Percentiles rank a stretch among this genome's conserved stretches.
Evolutionary conservation across 2,329 filamentous ascomycete genomes (phyloP).

Genomic region (Fusarium ramigenum): DNA sequence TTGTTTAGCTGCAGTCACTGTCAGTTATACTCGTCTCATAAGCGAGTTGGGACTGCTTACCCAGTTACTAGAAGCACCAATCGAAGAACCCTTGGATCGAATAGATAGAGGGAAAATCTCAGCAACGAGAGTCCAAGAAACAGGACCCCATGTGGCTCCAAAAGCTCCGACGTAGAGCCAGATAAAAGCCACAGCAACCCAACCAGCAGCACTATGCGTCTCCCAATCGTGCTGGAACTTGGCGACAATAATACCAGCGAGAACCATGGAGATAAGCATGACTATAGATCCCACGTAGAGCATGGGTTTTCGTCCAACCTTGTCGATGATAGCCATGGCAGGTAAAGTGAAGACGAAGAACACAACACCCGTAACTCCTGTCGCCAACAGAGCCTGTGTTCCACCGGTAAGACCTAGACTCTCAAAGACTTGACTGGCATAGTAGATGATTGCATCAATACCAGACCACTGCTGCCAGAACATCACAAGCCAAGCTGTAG

Average conservation of each 20-base stretch:
- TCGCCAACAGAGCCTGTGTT: conserved; percentile 70
- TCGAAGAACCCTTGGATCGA: conserved; percentile 54
- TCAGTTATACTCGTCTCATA: not conserved
- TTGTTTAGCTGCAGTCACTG: conserved; percentile 46
- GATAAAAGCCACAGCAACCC: conserved; percentile 49
- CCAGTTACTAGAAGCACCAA: conserved; percentile 56
- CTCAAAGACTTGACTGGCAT: conserved; percentile 66
- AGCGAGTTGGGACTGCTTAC: not conserved
- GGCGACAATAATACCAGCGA: conserved; percentile 23
- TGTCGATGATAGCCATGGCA: conserved; percentile 51
- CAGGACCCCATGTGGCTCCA: conserved; percentile 55
- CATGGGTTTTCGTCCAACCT: conserved; percentile 52
- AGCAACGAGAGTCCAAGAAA: conserved; percentile 58
- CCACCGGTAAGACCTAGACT: conserved; percentile 69
- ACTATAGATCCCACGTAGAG: conserved; percentile 49
- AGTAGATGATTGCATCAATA: conserved; percentile 52
- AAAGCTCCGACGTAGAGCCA: conserved; percentile 62
- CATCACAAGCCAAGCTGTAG: conserved; percentile 70
- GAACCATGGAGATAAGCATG: conserved; percentile 43
- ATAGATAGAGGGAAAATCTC: conserved; percentile 58
- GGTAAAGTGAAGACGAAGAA: conserved; percentile 61
- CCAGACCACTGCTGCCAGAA: conserved; percentile 61
- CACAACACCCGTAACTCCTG: conserved; percentile 75
- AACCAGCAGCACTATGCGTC: conserved; percentile 48
- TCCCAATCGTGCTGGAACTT: conserved; percentile 38